These are phyloP conservation scores for Aspergillus niger DNA, from an alignment of 2,329 filamentous ascomycete genomes.

Conservation along the genomic window DNA sequence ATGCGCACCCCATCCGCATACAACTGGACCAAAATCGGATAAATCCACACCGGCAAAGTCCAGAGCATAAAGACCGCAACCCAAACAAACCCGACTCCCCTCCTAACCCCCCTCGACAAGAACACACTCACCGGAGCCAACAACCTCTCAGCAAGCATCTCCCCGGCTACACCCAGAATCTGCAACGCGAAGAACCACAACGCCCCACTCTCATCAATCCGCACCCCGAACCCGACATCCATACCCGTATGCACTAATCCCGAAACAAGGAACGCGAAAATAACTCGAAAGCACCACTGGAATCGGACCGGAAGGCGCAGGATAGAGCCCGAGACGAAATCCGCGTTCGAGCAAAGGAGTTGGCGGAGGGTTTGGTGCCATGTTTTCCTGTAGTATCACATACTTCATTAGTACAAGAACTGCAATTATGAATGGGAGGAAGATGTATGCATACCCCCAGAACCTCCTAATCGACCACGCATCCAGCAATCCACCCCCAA, in stretches of 20 bases:
- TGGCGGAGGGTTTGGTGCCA: conserved; percentile 27
- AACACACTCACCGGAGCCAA: not conserved
- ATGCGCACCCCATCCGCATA: conserved; percentile 16
- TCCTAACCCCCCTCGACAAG: not conserved
- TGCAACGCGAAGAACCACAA: conserved; percentile 25
- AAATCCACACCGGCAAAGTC: conserved; percentile 22
- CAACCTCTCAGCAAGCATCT: conserved; percentile 1
- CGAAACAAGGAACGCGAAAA: conserved; percentile 19
- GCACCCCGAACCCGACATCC: conserved; percentile 23
- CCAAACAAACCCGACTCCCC: conserved; percentile 20
- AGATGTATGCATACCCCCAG: conserved; percentile 20
- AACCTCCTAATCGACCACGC: conserved; percentile 18
- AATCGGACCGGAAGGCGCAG: conserved; percentile 8
- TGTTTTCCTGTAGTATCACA: conserved; percentile 6
- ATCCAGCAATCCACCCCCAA: conserved; percentile 13
- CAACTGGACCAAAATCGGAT: conserved; percentile 21
- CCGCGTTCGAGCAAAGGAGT: conserved; percentile 16
- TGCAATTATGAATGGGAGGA: not conserved
- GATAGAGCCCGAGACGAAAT: conserved; percentile 16
- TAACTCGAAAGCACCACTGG: too few species aligned
- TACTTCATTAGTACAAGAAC: not conserved
- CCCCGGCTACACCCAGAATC: conserved; percentile 14
- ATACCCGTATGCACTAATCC: conserved; percentile 21
- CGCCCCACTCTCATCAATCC: conserved; percentile 12
- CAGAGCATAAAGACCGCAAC: conserved; percentile 19